Evolutionary conservation across 805 yeast genomes (phyloP).

Genomic region (Yarrowia sp.): DNA sequence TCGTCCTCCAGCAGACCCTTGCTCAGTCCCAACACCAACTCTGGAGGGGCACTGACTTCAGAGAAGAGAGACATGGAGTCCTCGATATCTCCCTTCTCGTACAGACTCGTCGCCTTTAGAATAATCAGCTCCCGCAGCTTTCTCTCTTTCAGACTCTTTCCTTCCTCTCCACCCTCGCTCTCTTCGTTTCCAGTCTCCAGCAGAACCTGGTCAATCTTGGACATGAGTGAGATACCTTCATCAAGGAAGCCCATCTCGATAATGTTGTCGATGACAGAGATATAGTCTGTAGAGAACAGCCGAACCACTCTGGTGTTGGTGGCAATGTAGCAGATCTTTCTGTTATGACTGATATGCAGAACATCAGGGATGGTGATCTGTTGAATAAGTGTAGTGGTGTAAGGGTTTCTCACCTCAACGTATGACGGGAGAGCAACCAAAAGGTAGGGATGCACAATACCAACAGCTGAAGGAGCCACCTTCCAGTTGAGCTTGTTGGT

Average conservation of each 20-base stretch:
- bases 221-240: conserved; percentile 57
- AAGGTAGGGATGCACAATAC: conserved; percentile 52
- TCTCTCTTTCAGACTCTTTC: conserved; percentile 46
- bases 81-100: conserved; percentile 48
- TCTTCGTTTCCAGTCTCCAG: conserved; percentile 14
- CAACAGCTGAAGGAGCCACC: conserved; percentile 5
- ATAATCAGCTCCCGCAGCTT: conserved; percentile 57
- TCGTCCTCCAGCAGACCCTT: conserved; percentile 2
- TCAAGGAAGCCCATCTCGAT: conserved; percentile 48
- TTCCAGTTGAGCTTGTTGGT: conserved; percentile 38
- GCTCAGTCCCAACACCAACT: conserved; percentile 56
- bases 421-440: conserved; percentile 47
- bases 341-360: conserved; percentile 42
- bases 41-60: conserved; percentile 67
- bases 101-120: conserved; percentile 51
- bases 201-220: conserved; percentile 48
- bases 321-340: conserved; percentile 48
- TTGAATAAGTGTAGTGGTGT: conserved; percentile 52
- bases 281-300: conserved; percentile 47
- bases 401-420: conserved; percentile 53
- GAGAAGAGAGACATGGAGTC: conserved; percentile 57
- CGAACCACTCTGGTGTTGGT: conserved; percentile 47
- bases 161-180: conserved; percentile 9
- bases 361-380: conserved; percentile 46
- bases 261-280: conserved; percentile 50